Evolutionary conservation across 148 eudicot species (phyloP).

Genomic region (Rhododendron ovatum): DNA sequence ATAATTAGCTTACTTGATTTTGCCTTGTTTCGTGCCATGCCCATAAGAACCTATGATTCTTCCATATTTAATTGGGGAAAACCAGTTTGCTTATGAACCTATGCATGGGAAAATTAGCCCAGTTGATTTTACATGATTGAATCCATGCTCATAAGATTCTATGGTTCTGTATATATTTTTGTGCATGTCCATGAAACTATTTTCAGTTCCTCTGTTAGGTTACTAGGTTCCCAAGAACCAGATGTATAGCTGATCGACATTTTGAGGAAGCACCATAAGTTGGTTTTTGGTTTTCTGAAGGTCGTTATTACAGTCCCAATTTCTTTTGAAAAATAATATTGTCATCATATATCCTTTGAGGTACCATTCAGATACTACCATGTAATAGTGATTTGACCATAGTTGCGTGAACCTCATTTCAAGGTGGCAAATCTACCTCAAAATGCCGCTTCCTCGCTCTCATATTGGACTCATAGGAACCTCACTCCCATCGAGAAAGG

Average conservation of each 20-base stretch:
- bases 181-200: neutral
- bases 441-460: neutral
- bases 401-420: neutral
- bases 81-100: neutral
- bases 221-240: neutral
- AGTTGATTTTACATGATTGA: conserved; percentile 2
- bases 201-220: neutral
- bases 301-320: neutral
- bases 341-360: neutral
- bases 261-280: neutral
- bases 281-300: neutral
- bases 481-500: neutral
- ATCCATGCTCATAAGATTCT: neutral
- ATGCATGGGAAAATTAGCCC: neutral
- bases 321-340: neutral
- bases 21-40: neutral
- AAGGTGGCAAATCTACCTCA: neutral
- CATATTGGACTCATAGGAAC: neutral
- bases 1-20: neutral
- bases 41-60: neutral
- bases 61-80: neutral
- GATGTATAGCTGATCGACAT: neutral
- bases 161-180: neutral
- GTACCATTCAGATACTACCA: neutral
- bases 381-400: neutral